A percentile compares a stretch with the other conserved stretches of the same genome.
These are phyloP conservation scores for Kodamaea fungicola DNA, from an alignment of 1,139 yeast genomes.

Conservation along the genomic window DNA sequence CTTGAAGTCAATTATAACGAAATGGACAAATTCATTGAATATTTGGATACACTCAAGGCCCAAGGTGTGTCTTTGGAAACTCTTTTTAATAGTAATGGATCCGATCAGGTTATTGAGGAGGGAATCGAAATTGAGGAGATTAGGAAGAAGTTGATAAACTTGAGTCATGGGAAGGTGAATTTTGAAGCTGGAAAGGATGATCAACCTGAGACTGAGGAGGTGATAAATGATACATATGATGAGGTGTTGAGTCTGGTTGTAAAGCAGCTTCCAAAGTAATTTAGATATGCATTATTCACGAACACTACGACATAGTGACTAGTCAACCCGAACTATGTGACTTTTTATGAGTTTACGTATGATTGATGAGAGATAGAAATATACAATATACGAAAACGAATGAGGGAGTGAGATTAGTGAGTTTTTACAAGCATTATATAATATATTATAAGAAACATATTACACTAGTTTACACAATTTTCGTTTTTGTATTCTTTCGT, in stretches of 20 bases:
- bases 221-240: slow-evolving; percentile 48
- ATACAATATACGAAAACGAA: no score
- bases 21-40: slow-evolving; percentile 48
- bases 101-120: slow-evolving; percentile 9
- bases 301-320: no score
- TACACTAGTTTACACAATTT: no score
- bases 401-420: no score
- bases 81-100: slow-evolving; percentile 33
- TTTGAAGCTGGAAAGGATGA: slow-evolving; percentile 5
- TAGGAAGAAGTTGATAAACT: slow-evolving; percentile 13
- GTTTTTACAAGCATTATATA: no score
- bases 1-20: slow-evolving; percentile 46
- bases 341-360: no score
- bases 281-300: no score
- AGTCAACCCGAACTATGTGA: no score
- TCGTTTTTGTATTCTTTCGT: no score
- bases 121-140: slow-evolving; percentile 17
- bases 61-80: slow-evolving; percentile 51
- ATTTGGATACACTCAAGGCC: slow-evolving; percentile 47
- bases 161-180: slow-evolving; percentile 1
- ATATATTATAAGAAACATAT: no score
- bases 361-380: no score
- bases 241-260: slow-evolving; percentile 40
- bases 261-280: slow-evolving; percentile 13
- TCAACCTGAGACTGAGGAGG: slow-evolving; percentile 4